A percentile compares a stretch with the other conserved stretches of the same genome.
Evolutionary conservation across 805 yeast genomes (phyloP).

Genomic region (Candida broadrunensis): DNA sequence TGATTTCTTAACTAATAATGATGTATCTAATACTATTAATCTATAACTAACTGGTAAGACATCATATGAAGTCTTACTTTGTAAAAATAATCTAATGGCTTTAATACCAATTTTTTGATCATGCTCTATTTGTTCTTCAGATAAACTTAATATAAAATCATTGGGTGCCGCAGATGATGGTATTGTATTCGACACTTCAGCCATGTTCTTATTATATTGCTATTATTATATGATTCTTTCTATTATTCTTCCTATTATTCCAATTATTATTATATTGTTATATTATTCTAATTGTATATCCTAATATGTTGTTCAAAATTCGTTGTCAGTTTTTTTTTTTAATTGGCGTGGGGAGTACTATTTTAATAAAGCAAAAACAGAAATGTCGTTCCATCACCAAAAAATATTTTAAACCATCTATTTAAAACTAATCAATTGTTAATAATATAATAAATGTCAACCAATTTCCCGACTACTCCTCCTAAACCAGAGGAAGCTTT

Average conservation of each 20-base stretch:
- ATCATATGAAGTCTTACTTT: conserved; percentile 92
- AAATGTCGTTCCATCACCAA: neutral
- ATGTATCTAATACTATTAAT: conserved; percentile 88
- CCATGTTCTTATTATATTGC: conserved; percentile 4
- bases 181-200: conserved; percentile 2
- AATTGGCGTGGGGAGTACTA: too few species aligned
- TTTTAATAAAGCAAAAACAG: neutral
- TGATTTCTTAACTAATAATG: conserved; percentile 85
- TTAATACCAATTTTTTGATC: conserved; percentile 76
- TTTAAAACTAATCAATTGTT: too few species aligned
- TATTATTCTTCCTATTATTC: too few species aligned
- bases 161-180: conserved; percentile 35
- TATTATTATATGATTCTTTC: too few species aligned
- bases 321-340: too few species aligned
- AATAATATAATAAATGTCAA: conserved; percentile 6
- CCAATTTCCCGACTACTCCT: conserved; percentile 15
- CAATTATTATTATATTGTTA: too few species aligned
- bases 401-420: too few species aligned
- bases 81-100: conserved; percentile 79
- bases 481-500: conserved; percentile 8
- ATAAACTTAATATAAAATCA: conserved; percentile 39
- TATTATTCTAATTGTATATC: too few species aligned
- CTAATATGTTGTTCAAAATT: too few species aligned
- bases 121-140: conserved; percentile 42
- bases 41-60: conserved; percentile 94